A percentile compares a stretch with the other conserved stretches of the same genome.
These are phyloP conservation scores for Calvatia gigantea DNA, from an alignment of 768 basidiomycete genomes.

Conservation along the genomic window DNA sequence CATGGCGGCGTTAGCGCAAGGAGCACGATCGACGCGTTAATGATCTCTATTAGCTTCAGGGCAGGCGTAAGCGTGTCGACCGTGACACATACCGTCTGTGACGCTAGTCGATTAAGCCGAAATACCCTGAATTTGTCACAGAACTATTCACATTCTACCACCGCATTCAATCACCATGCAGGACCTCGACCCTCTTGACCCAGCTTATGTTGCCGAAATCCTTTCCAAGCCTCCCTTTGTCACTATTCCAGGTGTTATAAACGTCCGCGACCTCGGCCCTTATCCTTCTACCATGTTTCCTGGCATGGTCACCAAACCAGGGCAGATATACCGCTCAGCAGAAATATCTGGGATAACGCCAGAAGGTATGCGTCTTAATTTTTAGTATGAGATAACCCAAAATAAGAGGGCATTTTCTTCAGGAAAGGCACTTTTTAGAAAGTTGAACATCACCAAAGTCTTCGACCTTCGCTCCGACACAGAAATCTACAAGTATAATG, in stretches of 20 bases:
- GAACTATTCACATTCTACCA: background rate
- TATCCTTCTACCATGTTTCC: slow-evolving; percentile 46
- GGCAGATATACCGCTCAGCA: slow-evolving; percentile 62
- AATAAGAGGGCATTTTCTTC: background rate
- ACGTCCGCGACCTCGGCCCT: slow-evolving; percentile 69
- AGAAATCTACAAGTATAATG: slow-evolving; percentile 72
- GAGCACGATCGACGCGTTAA: slow-evolving; percentile 29
- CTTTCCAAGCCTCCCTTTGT: slow-evolving; percentile 73
- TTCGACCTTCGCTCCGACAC: slow-evolving; percentile 81
- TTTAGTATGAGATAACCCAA: background rate
- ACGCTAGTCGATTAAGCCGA: slow-evolving; percentile 3
- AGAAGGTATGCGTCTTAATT: slow-evolving; percentile 43
- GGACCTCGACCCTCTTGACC: slow-evolving; percentile 64
- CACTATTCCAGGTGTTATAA: slow-evolving; percentile 66
- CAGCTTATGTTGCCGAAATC: slow-evolving; percentile 55
- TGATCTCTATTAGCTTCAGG: slow-evolving; percentile 28
- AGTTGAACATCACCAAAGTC: slow-evolving; percentile 62
- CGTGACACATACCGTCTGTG: slow-evolving; percentile 17
- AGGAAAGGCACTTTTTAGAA: slow-evolving; percentile 58
- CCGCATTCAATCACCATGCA: slow-evolving; percentile 27
- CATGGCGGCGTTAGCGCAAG: slow-evolving; percentile 33
- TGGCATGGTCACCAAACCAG: slow-evolving; percentile 53
- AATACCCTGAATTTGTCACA: background rate
- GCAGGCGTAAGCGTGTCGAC: slow-evolving; percentile 36
- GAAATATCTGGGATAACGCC: slow-evolving; percentile 70